Evolutionary conservation across 352 stramenopile species (phyloP), one percentile per base, ranked within the genome.

Genomic region (Phytophthora sp.): DNA sequence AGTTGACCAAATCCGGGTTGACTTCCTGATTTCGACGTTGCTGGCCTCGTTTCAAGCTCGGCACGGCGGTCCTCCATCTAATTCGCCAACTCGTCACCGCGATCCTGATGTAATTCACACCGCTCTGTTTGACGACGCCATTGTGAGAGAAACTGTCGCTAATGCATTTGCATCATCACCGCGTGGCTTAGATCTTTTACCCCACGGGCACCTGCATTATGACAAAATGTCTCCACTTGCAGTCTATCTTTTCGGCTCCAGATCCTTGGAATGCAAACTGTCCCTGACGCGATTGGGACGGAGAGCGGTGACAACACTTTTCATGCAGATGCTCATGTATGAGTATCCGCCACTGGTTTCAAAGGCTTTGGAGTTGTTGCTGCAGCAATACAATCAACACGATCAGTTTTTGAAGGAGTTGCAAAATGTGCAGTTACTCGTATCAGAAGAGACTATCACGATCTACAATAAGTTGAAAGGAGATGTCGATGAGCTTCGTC

Each of bases 281-380:
- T 89, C 80, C 30, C 75, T 92, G 0, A 55, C 65, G 8, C 60
- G 67, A 35, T 50, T 92, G 28, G 70, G 76, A 3, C 43, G 49
- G 9, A 77, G 75, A 41, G 62, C 70, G 26, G 66, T 86, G 30
- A 82, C 77, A 11, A 89, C 80, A 2, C 68, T 92, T 18, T 62
- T 92, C 12, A 84, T 90, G 77, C 83, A 92, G 52, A 79, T 89
- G 80, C 70, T 92, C 3, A 90, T 92, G 83, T 90, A 90, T 44
- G 80, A 90, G 50, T 87, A 92, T 58, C 80, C 83, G 13, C 80
- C 80, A 10, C 71, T 92, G 8, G 83, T 92, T 4, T 84, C 79
- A 0, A 88, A 88, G 52, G 75, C 80, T n/a, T 74, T 92, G 26
- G 80, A 92, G 50, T 57, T 92, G n/a, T 42, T 89, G 28, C 49